Evolutionary conservation across 2,329 filamentous ascomycete species (phyloP), one percentile per base, ranked within the genome.

Genomic region (Alternaria angustiovoidea): DNA sequence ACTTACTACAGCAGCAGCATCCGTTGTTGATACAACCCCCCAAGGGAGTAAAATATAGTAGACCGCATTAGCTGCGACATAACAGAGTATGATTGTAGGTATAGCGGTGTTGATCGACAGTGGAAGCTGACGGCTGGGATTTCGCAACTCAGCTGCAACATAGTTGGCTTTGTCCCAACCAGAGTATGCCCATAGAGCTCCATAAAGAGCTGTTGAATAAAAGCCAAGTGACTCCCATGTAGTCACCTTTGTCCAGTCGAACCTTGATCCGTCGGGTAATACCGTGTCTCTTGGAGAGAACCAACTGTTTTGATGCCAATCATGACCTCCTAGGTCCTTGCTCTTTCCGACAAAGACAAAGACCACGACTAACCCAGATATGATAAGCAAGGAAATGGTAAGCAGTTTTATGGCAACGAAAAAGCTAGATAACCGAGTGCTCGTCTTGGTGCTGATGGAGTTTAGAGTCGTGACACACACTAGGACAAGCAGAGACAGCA

Each of bases 31-130:
- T 0, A 89, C 80, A 0, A 86, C 76, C 41, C 83, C 73, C 87
- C 87, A 89, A 0, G 88, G 87, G 0, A 90, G 79, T 1, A 89
- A 75, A 8, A 89, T 78, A 63, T 89, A 89, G 75, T 89, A 89
- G 2, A 86, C 84, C 0, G 86, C 81, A 64, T 89, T 90, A 0
- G 87, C 84, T 0, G 84, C 79, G 16, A 89, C 79, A 68, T 89
- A 89, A 65, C 86, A 88, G 0, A 85, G 49, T 0, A 89, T 84
- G 39, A 89, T 88, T 0, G 84, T 87, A 0, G 87, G 87, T 4
- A 89, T 81, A 0, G 88, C 86, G 0, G 84, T 85, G 71, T 89
- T 88, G 69, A 90, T 87, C 1, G 87, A 86, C 0, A 87, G 80
- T 0, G 87, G 88, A 0, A 90, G 81, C 68, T 79, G 76, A n/a